Evolutionary conservation across 2,329 filamentous ascomycete genomes (phyloP), one percentile per base, ranked within the genome.

Genomic region (Sclerotinia subarctica): DNA sequence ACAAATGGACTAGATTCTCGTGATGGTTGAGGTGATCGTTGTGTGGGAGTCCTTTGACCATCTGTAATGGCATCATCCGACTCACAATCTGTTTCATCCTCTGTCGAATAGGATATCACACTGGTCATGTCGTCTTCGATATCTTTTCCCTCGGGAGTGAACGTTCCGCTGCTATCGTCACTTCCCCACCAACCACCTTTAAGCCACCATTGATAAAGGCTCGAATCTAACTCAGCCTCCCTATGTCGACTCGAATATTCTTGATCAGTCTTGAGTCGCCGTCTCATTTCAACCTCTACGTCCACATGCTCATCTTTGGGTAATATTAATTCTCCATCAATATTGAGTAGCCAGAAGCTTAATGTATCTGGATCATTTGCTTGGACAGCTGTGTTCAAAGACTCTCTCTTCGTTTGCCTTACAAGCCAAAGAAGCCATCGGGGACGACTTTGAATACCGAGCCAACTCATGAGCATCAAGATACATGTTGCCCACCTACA

Each of bases 131-230:
- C 92, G 76, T 90, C 88, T 56, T 89, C 84, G 15, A 87, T 82
- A 4, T 86, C 83, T 5, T 81, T 77, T 15, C 82, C 78, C 10
- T 78, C 74, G 0, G 89, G 89, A 44, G 82, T 78, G 77, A 94
- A 98, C 70, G 94, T 90, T 38, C 91, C 91, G 75, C 92, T 97
- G 6, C 84, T 83, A 77, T 98, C 94, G 44, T 89, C 83, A 21
- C 89, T 88, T 1, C 94, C 94, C 88, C 93, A 97, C 81, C 91
- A 91, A 10, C 92, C 93, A 26, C 92, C 93, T 66, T 84, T 82
- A 64, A 90, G 88, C 91, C 93, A 98, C 86, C 94, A 95, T 42
- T 83, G 82, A 77, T 97, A 98, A 1, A 97, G 81, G 69, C 88
- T 89, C 2, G 85, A 83, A 71, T 94, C 90, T 2, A 97, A 81